phyloP scores from a whole-genome alignment of 78 protist genomes.

The Dictyostelium purpureum region DNA sequence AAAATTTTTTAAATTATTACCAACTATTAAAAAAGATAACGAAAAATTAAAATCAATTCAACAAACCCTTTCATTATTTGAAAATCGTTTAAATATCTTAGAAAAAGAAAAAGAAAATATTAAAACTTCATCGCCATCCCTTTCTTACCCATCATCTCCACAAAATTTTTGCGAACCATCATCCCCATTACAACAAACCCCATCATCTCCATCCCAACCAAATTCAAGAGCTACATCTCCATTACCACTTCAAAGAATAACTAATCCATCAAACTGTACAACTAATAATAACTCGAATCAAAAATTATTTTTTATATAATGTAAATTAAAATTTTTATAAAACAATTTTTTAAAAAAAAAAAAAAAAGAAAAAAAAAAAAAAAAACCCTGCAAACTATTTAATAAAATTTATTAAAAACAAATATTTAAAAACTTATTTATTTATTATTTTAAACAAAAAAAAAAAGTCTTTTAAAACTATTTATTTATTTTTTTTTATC shows the following conservation, averaged over 20 bases:
- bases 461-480: too few relatives aligned
- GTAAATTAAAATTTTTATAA: too few relatives aligned
- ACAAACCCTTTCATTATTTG: not conserved
- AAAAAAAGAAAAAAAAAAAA: not conserved
- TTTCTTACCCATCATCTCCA: not conserved
- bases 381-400: not conserved
- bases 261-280: too few relatives aligned
- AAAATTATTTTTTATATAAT: not conserved
- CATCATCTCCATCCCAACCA: not conserved
- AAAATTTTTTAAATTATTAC: not conserved
- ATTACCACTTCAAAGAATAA: not conserved
- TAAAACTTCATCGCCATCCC: not conserved
- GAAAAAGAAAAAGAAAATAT: not conserved
- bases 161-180: not conserved
- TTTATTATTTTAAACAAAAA: too few relatives aligned
- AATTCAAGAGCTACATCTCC: not conserved
- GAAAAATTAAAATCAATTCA: not conserved
- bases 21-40: constrained; percentile 1
- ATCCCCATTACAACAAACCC: constrained; percentile 2
- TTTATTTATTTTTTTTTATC: too few relatives aligned
- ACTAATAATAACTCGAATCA: not conserved
- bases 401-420: not conserved
- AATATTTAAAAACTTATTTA: not conserved
- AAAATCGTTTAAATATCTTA: not conserved
- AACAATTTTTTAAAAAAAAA: not conserved